Conservation (phyloP, 768 basidiomycete genomes). For the Boletales sp. region DNA sequence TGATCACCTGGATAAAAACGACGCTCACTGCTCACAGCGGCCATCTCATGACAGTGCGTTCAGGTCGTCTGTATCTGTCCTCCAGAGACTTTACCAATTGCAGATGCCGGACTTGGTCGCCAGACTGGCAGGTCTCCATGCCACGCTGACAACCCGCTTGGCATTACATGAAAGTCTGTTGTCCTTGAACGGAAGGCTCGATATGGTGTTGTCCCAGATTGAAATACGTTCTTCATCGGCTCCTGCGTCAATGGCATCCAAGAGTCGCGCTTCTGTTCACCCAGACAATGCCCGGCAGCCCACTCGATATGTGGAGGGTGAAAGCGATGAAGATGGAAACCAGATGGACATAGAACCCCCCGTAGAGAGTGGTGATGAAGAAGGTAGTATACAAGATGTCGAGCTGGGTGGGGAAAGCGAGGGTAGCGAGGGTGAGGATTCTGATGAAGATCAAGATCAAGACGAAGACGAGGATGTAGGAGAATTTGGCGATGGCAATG, state of each 20-base stretch:
- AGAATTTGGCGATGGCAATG: constrained; percentile 40
- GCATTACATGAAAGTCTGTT: constrained; percentile 81
- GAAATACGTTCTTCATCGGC: constrained; percentile 78
- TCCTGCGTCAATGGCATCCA: constrained; percentile 51
- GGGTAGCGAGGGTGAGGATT: constrained; percentile 38
- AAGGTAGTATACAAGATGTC: constrained; percentile 75
- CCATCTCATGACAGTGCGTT: constrained; percentile 88
- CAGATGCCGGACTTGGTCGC: constrained; percentile 92
- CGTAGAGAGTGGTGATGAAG: constrained; percentile 61
- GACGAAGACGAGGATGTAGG: constrained; percentile 43
- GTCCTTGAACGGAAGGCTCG: constrained; percentile 83
- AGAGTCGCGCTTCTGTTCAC: constrained; percentile 34
- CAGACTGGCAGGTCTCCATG: constrained; percentile 80
- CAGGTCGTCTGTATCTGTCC: neutral
- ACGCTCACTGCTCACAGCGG: constrained; percentile 84
- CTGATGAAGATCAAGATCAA: constrained; percentile 25
- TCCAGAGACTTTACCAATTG: constrained; percentile 8
- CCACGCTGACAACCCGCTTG: constrained; percentile 74
- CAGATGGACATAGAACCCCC: constrained; percentile 58
- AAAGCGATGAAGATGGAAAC: constrained; percentile 66
- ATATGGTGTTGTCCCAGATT: constrained; percentile 92
- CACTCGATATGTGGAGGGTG: constrained; percentile 71
- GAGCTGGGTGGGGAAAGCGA: constrained; percentile 67
- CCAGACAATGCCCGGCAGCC: constrained; percentile 38
- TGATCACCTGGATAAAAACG: constrained; percentile 76